Percentiles rank a stretch among this genome's conserved stretches.
phyloP scores from a whole-genome alignment of 257 asterid species.

The Salvia miltiorrhiza region DNA sequence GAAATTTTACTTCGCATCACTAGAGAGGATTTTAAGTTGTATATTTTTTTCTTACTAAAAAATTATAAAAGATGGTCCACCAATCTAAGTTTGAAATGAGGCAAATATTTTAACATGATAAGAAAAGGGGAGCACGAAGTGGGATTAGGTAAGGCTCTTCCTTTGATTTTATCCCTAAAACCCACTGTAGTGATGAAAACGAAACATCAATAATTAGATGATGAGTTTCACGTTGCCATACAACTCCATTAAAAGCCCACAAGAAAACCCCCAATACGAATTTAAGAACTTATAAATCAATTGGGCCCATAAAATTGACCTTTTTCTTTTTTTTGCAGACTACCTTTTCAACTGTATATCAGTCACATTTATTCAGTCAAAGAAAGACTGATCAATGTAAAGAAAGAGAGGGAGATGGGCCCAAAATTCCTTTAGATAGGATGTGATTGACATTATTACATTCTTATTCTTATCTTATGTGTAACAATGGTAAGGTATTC shows the following conservation, averaged over 20 bases:
- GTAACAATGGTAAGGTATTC: too few species aligned
- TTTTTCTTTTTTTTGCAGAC: conserved; percentile 1
- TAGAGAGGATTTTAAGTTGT: too few species aligned
- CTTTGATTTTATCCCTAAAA: conserved; percentile 6
- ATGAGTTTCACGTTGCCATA: conserved; percentile 8
- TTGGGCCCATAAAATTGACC: conserved; percentile 26
- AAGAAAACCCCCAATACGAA: not conserved
- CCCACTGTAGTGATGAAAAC: not conserved
- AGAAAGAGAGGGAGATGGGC: conserved; percentile 29
- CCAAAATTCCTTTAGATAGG: conserved; percentile 4
- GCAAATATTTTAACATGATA: too few species aligned
- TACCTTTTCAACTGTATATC: conserved; percentile 19
- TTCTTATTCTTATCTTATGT: too few species aligned
- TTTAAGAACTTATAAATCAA: conserved; percentile 14
- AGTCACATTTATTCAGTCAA: conserved; percentile 17
- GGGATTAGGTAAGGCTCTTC: too few species aligned
- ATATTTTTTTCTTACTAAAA: too few species aligned
- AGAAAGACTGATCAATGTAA: conserved; percentile 20
- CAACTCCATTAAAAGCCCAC: conserved; percentile 22
- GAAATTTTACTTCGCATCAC: too few species aligned
- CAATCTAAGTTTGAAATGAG: too few species aligned
- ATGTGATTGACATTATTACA: too few species aligned
- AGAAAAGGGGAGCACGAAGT: too few species aligned
- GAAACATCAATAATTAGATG: conserved; percentile 2
- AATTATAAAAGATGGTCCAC: too few species aligned